phyloP scores from a whole-genome alignment of 164 flowering plant species.

The Aristolochia contorta region DNA sequence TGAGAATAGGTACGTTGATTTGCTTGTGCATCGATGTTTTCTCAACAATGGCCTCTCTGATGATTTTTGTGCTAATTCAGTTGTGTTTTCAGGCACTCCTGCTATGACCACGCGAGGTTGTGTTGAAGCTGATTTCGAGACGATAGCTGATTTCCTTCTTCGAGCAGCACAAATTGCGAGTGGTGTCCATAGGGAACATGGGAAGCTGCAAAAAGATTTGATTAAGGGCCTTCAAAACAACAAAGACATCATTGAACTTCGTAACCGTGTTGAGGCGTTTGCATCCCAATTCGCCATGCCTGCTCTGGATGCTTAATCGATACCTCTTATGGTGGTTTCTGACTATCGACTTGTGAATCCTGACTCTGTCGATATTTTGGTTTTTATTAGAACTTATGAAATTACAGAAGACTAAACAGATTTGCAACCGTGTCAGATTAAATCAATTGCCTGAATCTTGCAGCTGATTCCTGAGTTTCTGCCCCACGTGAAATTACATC shows the following conservation, averaged over 20 bases:
- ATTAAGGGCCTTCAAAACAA: conserved; percentile 54
- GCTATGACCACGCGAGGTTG: conserved; percentile 96
- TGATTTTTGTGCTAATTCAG: neutral
- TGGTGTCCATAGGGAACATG: conserved; percentile 53
- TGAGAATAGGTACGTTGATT: conserved; percentile 60
- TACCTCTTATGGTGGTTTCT: too few species aligned
- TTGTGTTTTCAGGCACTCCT: conserved; percentile 52
- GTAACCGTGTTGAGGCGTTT: conserved; percentile 57
- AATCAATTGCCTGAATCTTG: too few species aligned
- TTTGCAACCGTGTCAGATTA: too few species aligned
- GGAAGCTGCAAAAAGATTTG: conserved; percentile 51
- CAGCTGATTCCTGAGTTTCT: too few species aligned
- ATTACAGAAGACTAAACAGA: too few species aligned
- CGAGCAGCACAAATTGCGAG: conserved; percentile 66
- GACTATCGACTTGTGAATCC: too few species aligned
- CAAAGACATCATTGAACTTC: conserved; percentile 59
- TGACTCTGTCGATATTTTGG: too few species aligned
- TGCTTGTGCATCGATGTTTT: neutral
- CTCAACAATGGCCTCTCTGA: neutral
- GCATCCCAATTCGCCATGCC: too few species aligned
- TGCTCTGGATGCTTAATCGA: too few species aligned
- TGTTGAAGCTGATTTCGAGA: conserved; percentile 75
- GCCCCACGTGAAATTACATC: too few species aligned
- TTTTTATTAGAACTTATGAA: too few species aligned
- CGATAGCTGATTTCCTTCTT: conserved; percentile 70